Evolutionary conservation across 176 grass and related monocot species (phyloP), one percentile per base, ranked within the genome.

Genomic region (Thinopyrum elongatum): DNA sequence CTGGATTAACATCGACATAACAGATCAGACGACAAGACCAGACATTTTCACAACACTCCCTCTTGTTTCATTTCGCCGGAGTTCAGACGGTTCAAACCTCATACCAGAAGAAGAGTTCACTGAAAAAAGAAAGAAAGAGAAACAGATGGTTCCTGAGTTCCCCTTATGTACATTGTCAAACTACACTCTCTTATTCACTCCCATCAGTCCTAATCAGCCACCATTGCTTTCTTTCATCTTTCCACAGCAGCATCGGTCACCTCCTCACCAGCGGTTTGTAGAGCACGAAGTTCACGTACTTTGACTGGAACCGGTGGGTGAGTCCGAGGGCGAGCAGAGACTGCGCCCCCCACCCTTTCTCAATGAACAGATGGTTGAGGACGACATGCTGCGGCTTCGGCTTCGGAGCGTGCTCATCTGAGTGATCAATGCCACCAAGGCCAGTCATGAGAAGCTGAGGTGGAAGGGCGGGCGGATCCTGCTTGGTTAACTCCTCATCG

Each of bases 311-410:
- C 66, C 97, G 64, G 44, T 99, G 92, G 21, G 90, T 97, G 80
- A 94, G 23, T 0, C 97, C 89, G 8, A 99, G 94, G 26, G 94
- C 97, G 0, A 99, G 93, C 57, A 99, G 85, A 5, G 94, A 94
- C 84, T 91, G 88, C 12, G 92, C 92, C 7, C 86, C 88, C 81
- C 89, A 91, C 22, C 97, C 97, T 94, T 97, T 99, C 85, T 99
- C 94, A 4, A 99, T 89, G 59, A 93, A 97, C 29, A 99, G 77
- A 47, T 99, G 97, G 87, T 99, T 87, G 5, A 99, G 94, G 29
- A 90, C 90, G 0, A 93, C 92, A 41, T 99, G 97, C 55, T 88
- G 85, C 0, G 97, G 94, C 57, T 90, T 99, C 62, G 34, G 17
- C 31, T 88, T 99, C 13, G 49, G 30, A 33, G 51, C 19, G 3